Conservation (phyloP, 768 basidiomycete genomes). For the Boletus tylopilopsis region DNA sequence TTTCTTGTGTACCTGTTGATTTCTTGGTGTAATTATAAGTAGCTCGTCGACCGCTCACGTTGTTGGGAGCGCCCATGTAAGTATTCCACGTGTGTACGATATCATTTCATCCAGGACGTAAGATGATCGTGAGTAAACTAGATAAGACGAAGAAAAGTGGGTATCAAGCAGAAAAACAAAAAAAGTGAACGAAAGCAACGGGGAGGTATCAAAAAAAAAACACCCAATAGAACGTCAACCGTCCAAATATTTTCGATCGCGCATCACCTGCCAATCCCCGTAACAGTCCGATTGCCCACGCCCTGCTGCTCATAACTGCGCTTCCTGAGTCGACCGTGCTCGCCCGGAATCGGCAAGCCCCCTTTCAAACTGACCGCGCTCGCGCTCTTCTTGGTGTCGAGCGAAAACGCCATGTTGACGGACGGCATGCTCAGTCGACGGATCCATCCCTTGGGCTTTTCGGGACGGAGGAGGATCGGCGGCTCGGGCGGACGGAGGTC, state of each 20-base stretch:
- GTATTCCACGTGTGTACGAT: not conserved
- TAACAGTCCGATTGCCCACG: conserved; percentile 47
- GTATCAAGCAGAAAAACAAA: conserved; percentile 4
- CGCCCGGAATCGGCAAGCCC: conserved; percentile 34
- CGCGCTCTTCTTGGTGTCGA: conserved; percentile 53
- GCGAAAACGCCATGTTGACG: conserved; percentile 54
- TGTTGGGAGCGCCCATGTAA: not conserved
- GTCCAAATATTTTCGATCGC: not conserved
- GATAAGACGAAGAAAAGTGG: not conserved
- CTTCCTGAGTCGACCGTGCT: conserved; percentile 47
- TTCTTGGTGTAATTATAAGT: too few species aligned
- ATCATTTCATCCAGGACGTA: not conserved
- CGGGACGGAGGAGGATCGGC: conserved; percentile 44
- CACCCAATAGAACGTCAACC: not conserved
- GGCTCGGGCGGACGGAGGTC: conserved; percentile 41
- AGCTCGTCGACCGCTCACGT: not conserved
- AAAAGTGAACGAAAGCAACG: not conserved
- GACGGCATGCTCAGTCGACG: conserved; percentile 73
- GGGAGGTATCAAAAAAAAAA: too few species aligned
- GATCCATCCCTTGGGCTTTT: conserved; percentile 72
- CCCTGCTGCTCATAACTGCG: conserved; percentile 33
- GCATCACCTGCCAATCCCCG: conserved; percentile 43
- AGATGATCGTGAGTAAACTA: conserved; percentile 1
- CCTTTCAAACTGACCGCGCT: conserved; percentile 39
- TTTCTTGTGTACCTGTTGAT: not conserved